Evolutionary conservation across 1,139 yeast species (phyloP), one percentile per base, ranked within the genome.

Genomic region (Geotrichum cucujoidarum): DNA sequence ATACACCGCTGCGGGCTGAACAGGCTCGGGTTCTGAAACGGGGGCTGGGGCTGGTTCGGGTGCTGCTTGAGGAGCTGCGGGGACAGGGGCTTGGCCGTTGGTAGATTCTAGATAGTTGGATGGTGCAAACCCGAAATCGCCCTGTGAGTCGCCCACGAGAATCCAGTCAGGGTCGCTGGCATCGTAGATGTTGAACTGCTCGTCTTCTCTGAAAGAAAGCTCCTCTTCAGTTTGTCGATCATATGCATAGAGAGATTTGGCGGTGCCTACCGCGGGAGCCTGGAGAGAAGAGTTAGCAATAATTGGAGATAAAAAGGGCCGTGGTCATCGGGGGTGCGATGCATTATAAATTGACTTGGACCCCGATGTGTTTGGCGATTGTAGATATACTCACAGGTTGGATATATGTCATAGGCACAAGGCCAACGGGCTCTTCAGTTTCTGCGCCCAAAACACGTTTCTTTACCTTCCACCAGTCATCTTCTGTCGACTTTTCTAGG

Each of bases 381-480:
- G 27, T 24, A 4, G n/a, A 30, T 20, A 11, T 17, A 53, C 67
- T 34, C 49, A 66, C 71, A 40, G 77, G 78, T 59, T 84, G 94
- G 48, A 94, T 82, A 64, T 92, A 94, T 59, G 86, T 90, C 50
- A 84, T 80, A 6, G 99, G 98, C 3, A 94, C 97, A 40, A 94
- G 73, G 0, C 99, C 99, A 4, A 75, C 74, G 1, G 97, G 97
- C 65, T 92, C 98, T 48, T 88, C 95, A 16, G 80, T 84, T 60
- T 88, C 95, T 34, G 87, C 80, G 45, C 92, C 95, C 4, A 84
- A 80, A 1, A 89, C 85, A 60, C 97, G 76, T 69, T 87, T 89
- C 69, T 92, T 92, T 29, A 88, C 97, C 53, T 87, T 89, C 97
- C 98, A 92, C 99, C 99, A 92, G 57, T 92, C 97, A 68, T 92